phyloP scores from a whole-genome alignment of 2,329 filamentous ascomycete species.

The Helminthosporium solani region DNA sequence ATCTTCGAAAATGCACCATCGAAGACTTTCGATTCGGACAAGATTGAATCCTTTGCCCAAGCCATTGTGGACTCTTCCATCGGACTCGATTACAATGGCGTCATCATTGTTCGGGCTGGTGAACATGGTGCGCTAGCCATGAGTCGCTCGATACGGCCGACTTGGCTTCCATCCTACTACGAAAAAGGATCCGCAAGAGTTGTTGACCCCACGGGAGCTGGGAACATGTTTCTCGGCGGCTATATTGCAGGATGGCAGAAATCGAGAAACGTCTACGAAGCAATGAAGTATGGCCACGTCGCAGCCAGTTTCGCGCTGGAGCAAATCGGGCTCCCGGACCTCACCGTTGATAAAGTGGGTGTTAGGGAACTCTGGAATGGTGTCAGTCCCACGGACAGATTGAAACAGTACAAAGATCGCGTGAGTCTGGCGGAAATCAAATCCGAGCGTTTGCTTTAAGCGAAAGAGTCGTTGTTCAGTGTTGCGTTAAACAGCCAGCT shows the following conservation, averaged over 20 bases:
- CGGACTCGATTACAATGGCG: background rate
- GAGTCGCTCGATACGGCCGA: background rate
- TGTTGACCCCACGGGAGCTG: conserved; percentile 25
- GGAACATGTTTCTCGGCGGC: conserved; percentile 26
- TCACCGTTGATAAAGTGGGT: background rate
- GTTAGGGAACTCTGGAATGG: conserved; percentile 16
- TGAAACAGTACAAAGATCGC: conserved; percentile 15
- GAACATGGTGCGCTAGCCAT: conserved; percentile 13
- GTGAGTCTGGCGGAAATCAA: background rate
- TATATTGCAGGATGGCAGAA: conserved; percentile 17
- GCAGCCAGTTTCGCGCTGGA: conserved; percentile 25
- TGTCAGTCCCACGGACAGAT: conserved; percentile 3
- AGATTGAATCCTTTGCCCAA: conserved; percentile 4
- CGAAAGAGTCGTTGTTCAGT: background rate
- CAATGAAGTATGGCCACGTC: conserved; percentile 16
- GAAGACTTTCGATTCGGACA: background rate
- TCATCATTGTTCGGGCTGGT: conserved; percentile 15
- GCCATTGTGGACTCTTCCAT: conserved; percentile 1
- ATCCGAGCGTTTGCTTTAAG: conserved; percentile 1
- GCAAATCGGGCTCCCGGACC: conserved; percentile 22
- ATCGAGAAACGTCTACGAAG: conserved; percentile 7
- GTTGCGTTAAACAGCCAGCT: background rate
- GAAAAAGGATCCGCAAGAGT: conserved; percentile 3
- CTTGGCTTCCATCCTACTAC: conserved; percentile 19
- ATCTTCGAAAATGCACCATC: conserved; percentile 10